Evolutionary conservation across 768 basidiomycete species (phyloP).

Genomic region (Podaxis pistillaris): DNA sequence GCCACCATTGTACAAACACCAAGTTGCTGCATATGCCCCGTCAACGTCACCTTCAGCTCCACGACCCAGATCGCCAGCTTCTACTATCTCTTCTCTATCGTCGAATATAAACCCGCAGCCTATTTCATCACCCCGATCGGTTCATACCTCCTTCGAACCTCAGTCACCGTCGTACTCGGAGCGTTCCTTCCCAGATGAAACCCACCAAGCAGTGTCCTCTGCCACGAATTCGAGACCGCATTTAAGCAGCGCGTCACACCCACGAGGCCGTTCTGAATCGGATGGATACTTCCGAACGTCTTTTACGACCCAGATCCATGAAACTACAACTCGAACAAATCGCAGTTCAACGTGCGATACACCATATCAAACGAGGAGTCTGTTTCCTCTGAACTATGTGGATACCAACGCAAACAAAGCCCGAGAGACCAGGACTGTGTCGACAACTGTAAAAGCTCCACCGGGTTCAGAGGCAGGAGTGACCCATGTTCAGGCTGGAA

Average conservation of each 20-base stretch:
- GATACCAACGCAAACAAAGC: background rate
- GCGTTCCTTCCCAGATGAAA: constrained; percentile 4
- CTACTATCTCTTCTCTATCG: constrained; percentile 4
- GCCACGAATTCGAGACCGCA: background rate
- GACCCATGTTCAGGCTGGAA: background rate
- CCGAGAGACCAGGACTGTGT: background rate
- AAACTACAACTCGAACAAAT: background rate
- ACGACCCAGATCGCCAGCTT: constrained; percentile 2
- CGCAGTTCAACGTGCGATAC: background rate
- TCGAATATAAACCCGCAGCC: background rate
- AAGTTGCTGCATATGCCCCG: constrained; percentile 1
- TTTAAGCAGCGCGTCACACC: background rate
- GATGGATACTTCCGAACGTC: background rate
- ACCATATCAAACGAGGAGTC: background rate
- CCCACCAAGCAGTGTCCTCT: background rate
- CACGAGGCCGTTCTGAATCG: background rate
- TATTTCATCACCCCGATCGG: background rate
- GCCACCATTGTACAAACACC: constrained; percentile 3
- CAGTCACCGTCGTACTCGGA: constrained; percentile 8
- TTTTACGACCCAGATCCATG: background rate
- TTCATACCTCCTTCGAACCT: background rate
- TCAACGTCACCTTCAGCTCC: background rate
- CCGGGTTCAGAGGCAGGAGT: background rate
- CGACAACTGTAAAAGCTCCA: background rate
- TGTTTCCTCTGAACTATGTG: constrained; percentile 9